Conservation (phyloP, 2,329 filamentous ascomycete species). For the Gliomastix tumulicola region DNA sequence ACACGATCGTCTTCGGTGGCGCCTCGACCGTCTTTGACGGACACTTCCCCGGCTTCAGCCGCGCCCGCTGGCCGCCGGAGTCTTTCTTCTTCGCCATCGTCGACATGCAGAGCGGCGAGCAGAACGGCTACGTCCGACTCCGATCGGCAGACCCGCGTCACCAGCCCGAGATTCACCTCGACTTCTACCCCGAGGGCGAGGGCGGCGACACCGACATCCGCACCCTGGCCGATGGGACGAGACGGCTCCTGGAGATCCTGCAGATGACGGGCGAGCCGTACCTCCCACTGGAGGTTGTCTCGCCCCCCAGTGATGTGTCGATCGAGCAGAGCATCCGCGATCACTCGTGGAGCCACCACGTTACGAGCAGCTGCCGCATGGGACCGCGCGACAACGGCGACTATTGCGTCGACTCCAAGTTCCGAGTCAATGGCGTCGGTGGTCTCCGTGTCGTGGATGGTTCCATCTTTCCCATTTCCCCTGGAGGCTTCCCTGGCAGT, state of each 20-base stretch:
- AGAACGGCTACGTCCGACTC: constrained; percentile 51
- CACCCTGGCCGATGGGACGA: constrained; percentile 1
- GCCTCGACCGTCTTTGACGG: constrained; percentile 30
- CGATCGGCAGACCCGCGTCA: constrained; percentile 53
- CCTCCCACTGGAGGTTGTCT: constrained; percentile 28
- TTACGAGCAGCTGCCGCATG: constrained; percentile 47
- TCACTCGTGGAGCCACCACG: constrained; percentile 51
- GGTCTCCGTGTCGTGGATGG: constrained; percentile 54
- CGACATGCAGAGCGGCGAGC: constrained; percentile 55
- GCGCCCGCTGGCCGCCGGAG: constrained; percentile 21
- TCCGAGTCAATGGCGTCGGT: constrained; percentile 45
- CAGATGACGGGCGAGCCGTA: not conserved
- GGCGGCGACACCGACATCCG: constrained; percentile 1
- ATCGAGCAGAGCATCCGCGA: constrained; percentile 13
- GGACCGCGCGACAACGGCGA: constrained; percentile 41
- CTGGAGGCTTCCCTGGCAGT: constrained; percentile 39
- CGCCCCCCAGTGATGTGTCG: not conserved
- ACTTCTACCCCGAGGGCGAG: constrained; percentile 14
- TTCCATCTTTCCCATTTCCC: constrained; percentile 41
- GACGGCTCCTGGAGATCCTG: not conserved
- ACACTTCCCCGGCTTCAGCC: constrained; percentile 28
- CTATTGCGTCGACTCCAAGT: constrained; percentile 48
- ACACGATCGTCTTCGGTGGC: constrained; percentile 28
- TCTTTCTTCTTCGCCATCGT: constrained; percentile 38
- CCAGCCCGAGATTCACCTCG: constrained; percentile 52